phyloP scores from a whole-genome alignment of 305 asterid species.

The Fraxinus xanthoxyloides region DNA sequence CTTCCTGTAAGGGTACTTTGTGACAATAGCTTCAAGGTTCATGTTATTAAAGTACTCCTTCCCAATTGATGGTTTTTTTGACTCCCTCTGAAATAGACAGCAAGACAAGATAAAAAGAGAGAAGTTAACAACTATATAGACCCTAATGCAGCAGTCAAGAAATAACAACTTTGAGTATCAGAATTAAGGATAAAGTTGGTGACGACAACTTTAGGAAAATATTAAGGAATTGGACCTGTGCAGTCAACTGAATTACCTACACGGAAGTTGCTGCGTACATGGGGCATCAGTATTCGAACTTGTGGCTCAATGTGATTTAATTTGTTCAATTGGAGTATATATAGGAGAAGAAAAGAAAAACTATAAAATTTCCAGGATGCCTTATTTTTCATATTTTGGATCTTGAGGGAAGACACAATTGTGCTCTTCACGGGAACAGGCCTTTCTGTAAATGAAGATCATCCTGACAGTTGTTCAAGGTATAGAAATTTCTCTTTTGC shows the following conservation, averaged over 20 bases:
- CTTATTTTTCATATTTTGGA: not conserved
- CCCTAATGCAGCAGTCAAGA: constrained; percentile 10
- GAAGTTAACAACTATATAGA: constrained; percentile 3
- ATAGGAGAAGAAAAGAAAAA: constrained; percentile 12
- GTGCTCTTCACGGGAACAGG: not conserved
- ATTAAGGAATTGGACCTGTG: not conserved
- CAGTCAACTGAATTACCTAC: constrained; percentile 11
- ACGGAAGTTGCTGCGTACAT: constrained; percentile 13
- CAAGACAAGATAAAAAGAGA: constrained; percentile 8
- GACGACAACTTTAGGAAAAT: not conserved
- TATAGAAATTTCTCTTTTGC: not conserved
- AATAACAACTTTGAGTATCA: not conserved
- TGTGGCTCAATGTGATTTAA: constrained; percentile 6
- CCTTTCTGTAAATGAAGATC: not conserved
- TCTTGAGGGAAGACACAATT: not conserved
- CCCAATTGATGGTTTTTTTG: constrained; percentile 78
- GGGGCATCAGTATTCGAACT: constrained; percentile 8
- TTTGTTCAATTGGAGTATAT: constrained; percentile 6
- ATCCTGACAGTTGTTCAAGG: not conserved
- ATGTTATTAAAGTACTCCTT: constrained; percentile 92
- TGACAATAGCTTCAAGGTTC: constrained; percentile 84
- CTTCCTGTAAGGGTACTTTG: constrained; percentile 83
- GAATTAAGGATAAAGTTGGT: not conserved
- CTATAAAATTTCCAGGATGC: constrained; percentile 15
- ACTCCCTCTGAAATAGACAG: constrained; percentile 70